Evolutionary conservation across 495 filamentous ascomycete species (phyloP).

Genomic region (Hypoxylon trugodes): DNA sequence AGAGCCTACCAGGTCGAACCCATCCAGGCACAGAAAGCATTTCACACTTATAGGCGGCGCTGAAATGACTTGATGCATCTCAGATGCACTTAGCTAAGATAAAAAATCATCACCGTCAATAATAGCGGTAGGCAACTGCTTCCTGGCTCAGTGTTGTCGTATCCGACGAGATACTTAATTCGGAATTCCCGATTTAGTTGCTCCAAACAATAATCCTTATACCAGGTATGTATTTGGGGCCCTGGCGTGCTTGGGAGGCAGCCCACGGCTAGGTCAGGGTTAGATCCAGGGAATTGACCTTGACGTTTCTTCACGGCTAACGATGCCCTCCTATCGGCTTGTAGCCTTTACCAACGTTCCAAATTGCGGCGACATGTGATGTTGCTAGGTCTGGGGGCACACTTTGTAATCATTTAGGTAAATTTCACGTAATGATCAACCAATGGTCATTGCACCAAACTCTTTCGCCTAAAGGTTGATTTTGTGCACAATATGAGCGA

Average conservation of each 20-base stretch:
- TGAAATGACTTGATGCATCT: background rate
- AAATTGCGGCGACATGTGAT: background rate
- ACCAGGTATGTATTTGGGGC: background rate
- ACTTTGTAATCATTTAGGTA: conserved; percentile 6
- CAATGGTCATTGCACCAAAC: background rate
- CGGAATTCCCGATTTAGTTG: background rate
- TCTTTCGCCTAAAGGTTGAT: background rate
- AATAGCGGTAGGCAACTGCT: too few species aligned
- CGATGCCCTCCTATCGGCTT: conserved; percentile 1
- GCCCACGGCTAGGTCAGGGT: background rate
- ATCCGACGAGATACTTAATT: background rate
- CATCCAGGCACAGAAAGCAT: too few species aligned
- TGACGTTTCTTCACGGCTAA: background rate
- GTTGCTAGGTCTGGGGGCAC: background rate
- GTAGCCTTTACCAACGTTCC: background rate
- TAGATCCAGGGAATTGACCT: background rate
- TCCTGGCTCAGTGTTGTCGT: background rate
- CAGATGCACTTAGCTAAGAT: conserved; percentile 5
- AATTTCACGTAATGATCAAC: conserved; percentile 2
- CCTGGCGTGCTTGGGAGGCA: background rate
- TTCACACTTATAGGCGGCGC: background rate
- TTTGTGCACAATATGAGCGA: conserved; percentile 1
- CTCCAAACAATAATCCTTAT: background rate
- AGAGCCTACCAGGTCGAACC: too few species aligned
- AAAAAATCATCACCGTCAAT: too few species aligned